phyloP scores from a whole-genome alignment of 2,329 filamentous ascomycete species.

The Triangularia verruculosa region DNA sequence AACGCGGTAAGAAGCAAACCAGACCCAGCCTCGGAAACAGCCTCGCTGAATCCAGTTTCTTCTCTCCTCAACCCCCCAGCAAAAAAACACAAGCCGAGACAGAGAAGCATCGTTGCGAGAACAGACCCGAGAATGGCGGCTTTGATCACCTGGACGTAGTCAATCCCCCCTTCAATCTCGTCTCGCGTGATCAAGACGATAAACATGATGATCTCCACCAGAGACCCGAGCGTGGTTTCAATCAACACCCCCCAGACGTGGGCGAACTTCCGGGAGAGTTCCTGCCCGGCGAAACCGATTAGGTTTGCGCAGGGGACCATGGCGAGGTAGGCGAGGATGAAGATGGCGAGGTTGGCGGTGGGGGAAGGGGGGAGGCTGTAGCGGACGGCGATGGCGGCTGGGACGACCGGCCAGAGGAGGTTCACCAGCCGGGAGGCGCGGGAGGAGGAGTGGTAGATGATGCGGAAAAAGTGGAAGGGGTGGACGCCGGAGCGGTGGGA shows the following conservation, averaged over 20 bases:
- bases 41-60: constrained; percentile 69
- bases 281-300: constrained; percentile 70
- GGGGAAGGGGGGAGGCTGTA: constrained; percentile 44
- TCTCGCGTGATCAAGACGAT: constrained; percentile 61
- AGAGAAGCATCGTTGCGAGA: constrained; percentile 76
- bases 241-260: constrained; percentile 65
- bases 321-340: constrained; percentile 69
- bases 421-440: constrained; percentile 64
- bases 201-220: constrained; percentile 82
- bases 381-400: constrained; percentile 64
- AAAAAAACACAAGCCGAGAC: constrained; percentile 77
- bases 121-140: constrained; percentile 83
- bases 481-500: constrained; percentile 66
- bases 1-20: constrained; percentile 75
- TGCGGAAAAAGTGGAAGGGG: constrained; percentile 59
- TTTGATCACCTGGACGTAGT: constrained; percentile 68
- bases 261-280: constrained; percentile 70
- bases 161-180: constrained; percentile 23
- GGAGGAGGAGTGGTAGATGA: constrained; percentile 63
- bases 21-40: constrained; percentile 74
- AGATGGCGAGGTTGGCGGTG: constrained; percentile 50
- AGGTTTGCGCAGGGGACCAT: constrained; percentile 76
- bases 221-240: constrained; percentile 64
- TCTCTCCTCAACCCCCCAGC: constrained; percentile 67
- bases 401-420: constrained; percentile 71